Conservation (phyloP, 345 rosid genomes). For the Hibiscus trionum region DNA sequence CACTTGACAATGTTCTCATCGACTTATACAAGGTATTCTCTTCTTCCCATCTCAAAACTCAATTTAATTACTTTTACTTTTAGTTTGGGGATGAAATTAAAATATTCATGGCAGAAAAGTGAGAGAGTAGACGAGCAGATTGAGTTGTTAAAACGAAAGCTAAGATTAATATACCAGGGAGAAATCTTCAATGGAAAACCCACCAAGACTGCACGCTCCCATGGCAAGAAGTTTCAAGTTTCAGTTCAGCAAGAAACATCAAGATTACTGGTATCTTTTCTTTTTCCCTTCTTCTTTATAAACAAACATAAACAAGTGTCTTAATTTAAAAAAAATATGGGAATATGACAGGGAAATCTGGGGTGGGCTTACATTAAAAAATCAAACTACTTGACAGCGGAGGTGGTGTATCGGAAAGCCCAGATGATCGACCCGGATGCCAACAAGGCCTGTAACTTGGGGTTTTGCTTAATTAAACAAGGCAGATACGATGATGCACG, state of each 20-base stretch:
- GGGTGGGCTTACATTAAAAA: slow-evolving; percentile 98
- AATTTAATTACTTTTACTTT: not conserved
- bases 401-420: slow-evolving; percentile 76
- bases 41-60: no score
- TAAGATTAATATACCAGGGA: slow-evolving; percentile 76
- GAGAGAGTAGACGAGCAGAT: slow-evolving; percentile 79
- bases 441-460: slow-evolving; percentile 77
- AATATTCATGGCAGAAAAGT: slow-evolving; percentile 46
- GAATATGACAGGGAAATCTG: slow-evolving; percentile 58
- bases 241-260: slow-evolving; percentile 84
- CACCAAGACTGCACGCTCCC: slow-evolving; percentile 93
- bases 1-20: slow-evolving; percentile 86
- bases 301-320: no score
- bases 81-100: no score
- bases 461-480: slow-evolving; percentile 61
- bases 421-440: slow-evolving; percentile 90
- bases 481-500: slow-evolving; percentile 54
- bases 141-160: slow-evolving; percentile 69
- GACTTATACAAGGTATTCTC: slow-evolving; percentile 72
- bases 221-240: slow-evolving; percentile 90
- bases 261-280: slow-evolving; percentile 53
- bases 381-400: slow-evolving; percentile 62
- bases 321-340: no score
- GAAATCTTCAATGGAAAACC: slow-evolving; percentile 83
- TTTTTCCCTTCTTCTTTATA: not conserved